Evolutionary conservation across 1,284 basidiomycete species (phyloP), one percentile per base, ranked within the genome.

Genomic region (Boletus hoseneyae): DNA sequence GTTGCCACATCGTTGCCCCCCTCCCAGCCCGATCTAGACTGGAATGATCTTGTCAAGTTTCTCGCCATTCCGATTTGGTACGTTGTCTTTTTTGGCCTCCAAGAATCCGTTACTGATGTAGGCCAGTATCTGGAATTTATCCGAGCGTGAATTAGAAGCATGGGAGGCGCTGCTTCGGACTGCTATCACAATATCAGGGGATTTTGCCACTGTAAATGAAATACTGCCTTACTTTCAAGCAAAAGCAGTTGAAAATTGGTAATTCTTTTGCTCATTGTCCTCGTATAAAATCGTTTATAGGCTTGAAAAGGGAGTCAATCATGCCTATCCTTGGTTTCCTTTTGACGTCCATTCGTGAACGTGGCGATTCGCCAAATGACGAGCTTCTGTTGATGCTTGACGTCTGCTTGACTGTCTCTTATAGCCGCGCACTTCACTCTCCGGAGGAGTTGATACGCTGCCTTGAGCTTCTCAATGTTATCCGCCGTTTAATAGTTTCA

Each of bases 11-110:
- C 59, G 2, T 16, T 67, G 23, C 37, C 55, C 25, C 52, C 51
- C 32, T 54, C 45, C 16, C 44, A 52, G 11, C 34, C 12, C 21
- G 34, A 50, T 15, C 55, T 58, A 12, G 55, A 57, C 48, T 76
- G 73, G 74, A 57, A 66, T 42, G 69, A 73, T 35, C 51, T 75
- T 0, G 57, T 74, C 3, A 63, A 65, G n/a, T 70, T 81, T 48
- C 66, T 81, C 12, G 57, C 60, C 0, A 63, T 77, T 43, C 76
- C 80, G 5, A 57, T 79, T 40, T 64, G 71, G 80, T 82, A 48
- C 38, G 66, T 61, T 5, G 18, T 30, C 27, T 9, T 12, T 43
- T 35, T 38, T 49, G n/a, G 19, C 42, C n/a, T 34, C n/a, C 11
- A 21, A 32, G 37, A 40, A 23, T 36, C 12, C 48, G 39, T 45